A percentile compares a stretch with the other conserved stretches of the same genome.
phyloP scores from a whole-genome alignment of 768 basidiomycete genomes.

The Xerocomellus chrysenteron region DNA sequence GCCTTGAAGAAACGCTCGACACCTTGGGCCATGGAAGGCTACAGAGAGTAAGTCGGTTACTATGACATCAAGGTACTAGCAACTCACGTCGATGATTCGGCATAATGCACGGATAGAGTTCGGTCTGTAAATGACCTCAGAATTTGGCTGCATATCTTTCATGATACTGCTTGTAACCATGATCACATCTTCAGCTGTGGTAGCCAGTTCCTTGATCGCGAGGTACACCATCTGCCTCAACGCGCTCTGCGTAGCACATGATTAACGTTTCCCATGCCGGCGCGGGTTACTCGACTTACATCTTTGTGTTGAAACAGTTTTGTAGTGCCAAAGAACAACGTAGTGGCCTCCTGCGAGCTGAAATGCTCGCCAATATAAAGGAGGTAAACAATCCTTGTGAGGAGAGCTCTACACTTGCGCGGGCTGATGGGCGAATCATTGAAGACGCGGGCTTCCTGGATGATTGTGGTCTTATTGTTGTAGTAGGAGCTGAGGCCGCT shows the following conservation, averaged over 20 bases:
- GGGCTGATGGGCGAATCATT: conserved; percentile 99
- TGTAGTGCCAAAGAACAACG: conserved; percentile 97
- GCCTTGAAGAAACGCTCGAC: conserved; percentile 99
- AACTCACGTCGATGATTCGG: conserved; percentile 91
- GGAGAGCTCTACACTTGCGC: conserved; percentile 91
- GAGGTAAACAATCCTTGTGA: conserved; percentile 95
- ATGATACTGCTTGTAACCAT: conserved; percentile 99
- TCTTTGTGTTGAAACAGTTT: conserved; percentile 99
- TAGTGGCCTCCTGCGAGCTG: conserved; percentile 93
- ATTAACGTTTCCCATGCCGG: conserved; percentile 1
- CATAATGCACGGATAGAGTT: conserved; percentile 97
- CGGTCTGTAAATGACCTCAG: conserved; percentile 96
- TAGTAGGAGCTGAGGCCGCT: conserved; percentile 87
- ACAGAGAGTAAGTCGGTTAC: conserved; percentile 9
- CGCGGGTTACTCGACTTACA: conserved; percentile 51
- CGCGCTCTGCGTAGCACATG: conserved; percentile 60
- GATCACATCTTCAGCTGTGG: conserved; percentile 96
- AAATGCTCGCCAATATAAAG: conserved; percentile 96
- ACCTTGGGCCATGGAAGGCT: conserved; percentile 99
- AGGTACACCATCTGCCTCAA: conserved; percentile 98
- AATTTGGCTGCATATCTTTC: conserved; percentile 99
- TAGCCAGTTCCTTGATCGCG: conserved; percentile 95
- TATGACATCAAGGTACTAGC: conserved; percentile 36
- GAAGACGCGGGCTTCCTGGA: conserved; percentile 98
- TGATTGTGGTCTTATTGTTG: conserved; percentile 97